Base-by-base conservation (phyloP, 2,329 filamentous ascomycete species). In the Alternaria sp. region DNA sequence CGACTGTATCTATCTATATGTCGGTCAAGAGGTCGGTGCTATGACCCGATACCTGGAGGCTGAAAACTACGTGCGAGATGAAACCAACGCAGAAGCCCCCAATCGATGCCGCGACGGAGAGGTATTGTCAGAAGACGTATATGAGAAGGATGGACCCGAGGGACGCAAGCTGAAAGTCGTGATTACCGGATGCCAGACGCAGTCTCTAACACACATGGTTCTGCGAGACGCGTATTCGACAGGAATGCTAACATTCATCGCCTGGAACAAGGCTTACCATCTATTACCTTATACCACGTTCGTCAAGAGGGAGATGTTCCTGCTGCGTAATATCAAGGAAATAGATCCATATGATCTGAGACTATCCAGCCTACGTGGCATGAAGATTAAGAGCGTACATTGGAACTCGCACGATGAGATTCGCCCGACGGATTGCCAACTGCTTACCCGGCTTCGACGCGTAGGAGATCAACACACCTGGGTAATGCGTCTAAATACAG, bases 231-330 rank as follows among this genome's bases (percentile, higher is more conserved):
- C 26, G 13, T 46, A 21, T 21, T 23, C 45, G 5, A 57, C 62
- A 3, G 43, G 44, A 10, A 28, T 15, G 19, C 12, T 63, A 32
- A 51, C 15, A 30, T 52, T 63, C 13, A 46, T 63, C 11, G n/a
- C 63, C 4, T 63, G 63, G 60, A 61, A 66, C 57, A 66, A 57
- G 25, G 57, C 44, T 3, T 66, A 60, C 43, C 45, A 32, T 7
- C n/a, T 66, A 2, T 63, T 58, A 23, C 57, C 57, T 10, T 32
- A 30, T 10, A 46, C 7, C 10, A 58, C 40, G 9, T 55, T 57
- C 28, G 15, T 60, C n/a, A 60, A 28, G 30, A 12, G 40, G 9
- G 55, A 66, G 26, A 23, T 15, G 23, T 60, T 25, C 15, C 13
- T 56, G 17, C n/a, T 43, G 11, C 28, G 45, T 47, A n/a, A 25